phyloP scores from a whole-genome alignment of 164 flowering plant genomes.

The Aristolochia californica region DNA sequence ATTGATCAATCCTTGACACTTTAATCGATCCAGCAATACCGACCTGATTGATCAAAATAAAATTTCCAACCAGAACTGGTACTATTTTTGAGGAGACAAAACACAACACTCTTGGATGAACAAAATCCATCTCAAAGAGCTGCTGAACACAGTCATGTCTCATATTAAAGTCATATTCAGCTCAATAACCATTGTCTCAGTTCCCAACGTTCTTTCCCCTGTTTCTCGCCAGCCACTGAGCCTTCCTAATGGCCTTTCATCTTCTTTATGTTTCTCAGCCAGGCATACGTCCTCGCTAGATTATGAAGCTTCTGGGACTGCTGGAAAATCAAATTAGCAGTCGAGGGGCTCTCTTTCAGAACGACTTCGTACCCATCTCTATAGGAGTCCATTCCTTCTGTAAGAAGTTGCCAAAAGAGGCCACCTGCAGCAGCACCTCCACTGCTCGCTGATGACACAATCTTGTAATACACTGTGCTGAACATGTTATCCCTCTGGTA shows the following conservation, averaged over 20 bases:
- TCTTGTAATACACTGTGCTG: conserved; percentile 33
- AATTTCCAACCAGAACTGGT: neutral
- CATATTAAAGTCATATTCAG: neutral
- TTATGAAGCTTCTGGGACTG: conserved; percentile 43
- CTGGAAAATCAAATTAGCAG: conserved; percentile 35
- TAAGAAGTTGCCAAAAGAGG: conserved; percentile 70
- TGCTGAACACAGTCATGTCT: neutral
- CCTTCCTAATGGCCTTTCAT: conserved; percentile 27
- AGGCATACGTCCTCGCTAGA: conserved; percentile 35
- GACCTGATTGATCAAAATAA: too few species aligned
- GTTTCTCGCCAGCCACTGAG: conserved; percentile 18
- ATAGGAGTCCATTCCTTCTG: conserved; percentile 56
- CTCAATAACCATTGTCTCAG: conserved; percentile 3
- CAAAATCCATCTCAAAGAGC: conserved; percentile 17
- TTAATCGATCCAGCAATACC: too few species aligned
- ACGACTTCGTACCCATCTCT: conserved; percentile 73
- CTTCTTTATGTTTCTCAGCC: conserved; percentile 25
- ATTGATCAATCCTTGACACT: too few species aligned
- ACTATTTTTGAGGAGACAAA: neutral
- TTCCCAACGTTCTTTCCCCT: conserved; percentile 16
- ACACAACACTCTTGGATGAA: conserved; percentile 21
- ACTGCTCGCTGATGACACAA: conserved; percentile 50
- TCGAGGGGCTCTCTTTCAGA: conserved; percentile 46
- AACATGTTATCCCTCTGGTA: conserved; percentile 39
- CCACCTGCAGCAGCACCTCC: conserved; percentile 73